Conservation (phyloP, 139 green algal genomes). For the Chlorella sp. region DNA sequence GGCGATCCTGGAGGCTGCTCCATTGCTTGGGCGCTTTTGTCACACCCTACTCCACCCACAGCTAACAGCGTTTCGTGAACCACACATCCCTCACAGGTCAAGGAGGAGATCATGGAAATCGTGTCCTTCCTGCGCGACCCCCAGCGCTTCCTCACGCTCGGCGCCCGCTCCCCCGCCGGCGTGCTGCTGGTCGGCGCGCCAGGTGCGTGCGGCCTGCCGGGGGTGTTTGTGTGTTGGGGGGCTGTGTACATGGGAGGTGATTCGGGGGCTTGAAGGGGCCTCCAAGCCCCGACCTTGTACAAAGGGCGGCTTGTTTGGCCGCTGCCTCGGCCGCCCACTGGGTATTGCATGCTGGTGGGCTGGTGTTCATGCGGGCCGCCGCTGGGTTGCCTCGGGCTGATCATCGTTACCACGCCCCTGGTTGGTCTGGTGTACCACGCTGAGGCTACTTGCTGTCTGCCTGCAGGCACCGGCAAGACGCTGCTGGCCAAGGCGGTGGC, state of each 20-base stretch:
- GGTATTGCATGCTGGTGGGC: too few species aligned
- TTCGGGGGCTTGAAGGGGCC: neutral
- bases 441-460: conserved; percentile 11
- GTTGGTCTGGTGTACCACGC: too few species aligned
- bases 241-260: neutral
- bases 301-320: too few species aligned
- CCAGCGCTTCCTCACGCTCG: conserved; percentile 63
- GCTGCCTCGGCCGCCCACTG: too few species aligned
- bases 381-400: too few species aligned
- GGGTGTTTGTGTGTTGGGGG: neutral
- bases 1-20: neutral
- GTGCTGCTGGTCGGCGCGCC: conserved; percentile 74
- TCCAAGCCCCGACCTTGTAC: neutral
- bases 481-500: conserved; percentile 95
- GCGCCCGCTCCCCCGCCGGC: conserved; percentile 69
- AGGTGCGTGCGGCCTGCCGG: conserved; percentile 29
- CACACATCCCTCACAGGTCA: conserved; percentile 39
- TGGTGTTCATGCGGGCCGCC: too few species aligned
- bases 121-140: conserved; percentile 73
- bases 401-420: too few species aligned
- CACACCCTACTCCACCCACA: neutral
- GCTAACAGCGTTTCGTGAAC: neutral
- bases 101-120: conserved; percentile 77
- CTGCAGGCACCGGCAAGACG: conserved; percentile 96
- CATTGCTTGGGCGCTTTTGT: neutral